Evolutionary conservation across 352 stramenopile species (phyloP), one percentile per base, ranked within the genome.

Genomic region (Phytophthora hibernalis): DNA sequence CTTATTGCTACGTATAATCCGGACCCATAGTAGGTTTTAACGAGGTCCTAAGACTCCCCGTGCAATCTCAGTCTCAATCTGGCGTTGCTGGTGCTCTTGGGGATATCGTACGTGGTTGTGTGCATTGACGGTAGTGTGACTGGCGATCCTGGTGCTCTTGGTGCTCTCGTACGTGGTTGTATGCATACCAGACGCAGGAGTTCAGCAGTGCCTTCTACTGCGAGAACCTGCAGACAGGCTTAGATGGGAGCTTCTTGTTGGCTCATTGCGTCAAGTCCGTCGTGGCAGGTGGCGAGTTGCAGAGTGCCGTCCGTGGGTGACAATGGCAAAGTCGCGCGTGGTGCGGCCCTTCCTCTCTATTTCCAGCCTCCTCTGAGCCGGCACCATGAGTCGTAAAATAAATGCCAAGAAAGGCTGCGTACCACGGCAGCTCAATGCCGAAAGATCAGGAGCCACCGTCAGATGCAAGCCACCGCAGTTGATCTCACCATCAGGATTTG

Each of bases 311-410:
- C 8, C 22, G n/a, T 51, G 47, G 47, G 12, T 20, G 18, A 8
- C 37, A n/a, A n/a, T 6, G 48, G 15, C 48, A 51, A 62, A 65
- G 61, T 67, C 67, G 55, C 66, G 54, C 61, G 48, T 61, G 48
- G 48, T 21, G 21, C 44, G 6, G 42, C 28, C 26, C 52, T 74
- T 75, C 68, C 43, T 60, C 67, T 68, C 68, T 76, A 76, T 76
- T 76, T 76, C 68, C 18, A 52, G 62, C 56, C 50, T 15, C 13
- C 33, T 65, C 38, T 57, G 43, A 61, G 55, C 56, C 55, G 55
- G 31, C 61, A 33, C 42, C 21, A 65, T 59, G 61, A 70, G 47
- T 74, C 61, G 66, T 70, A 74, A 65, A 61, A 66, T 61, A 70
- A 37, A 60, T 21, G 12, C n/a, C 28, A 33, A 37, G 48, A 60